Evolutionary conservation across 2,329 filamentous ascomycete genomes (phyloP).

Genomic region (Xylaria sp.): DNA sequence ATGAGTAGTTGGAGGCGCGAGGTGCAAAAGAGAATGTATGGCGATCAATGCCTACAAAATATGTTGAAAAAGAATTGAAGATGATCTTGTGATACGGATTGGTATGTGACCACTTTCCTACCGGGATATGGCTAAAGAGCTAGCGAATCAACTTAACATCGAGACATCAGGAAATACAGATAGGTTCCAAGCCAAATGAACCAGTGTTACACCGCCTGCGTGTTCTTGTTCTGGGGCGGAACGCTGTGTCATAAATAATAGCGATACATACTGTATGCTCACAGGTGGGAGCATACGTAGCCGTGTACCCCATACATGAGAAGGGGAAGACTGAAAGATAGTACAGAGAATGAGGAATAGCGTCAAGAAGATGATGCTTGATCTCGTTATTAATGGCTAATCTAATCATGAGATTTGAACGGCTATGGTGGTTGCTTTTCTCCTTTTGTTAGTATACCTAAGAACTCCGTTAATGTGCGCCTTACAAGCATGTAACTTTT

Average conservation of each 20-base stretch:
- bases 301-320: conserved; percentile 22
- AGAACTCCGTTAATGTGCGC: not conserved
- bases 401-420: conserved; percentile 7
- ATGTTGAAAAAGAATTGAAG: too few relatives aligned
- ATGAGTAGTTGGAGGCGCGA: too few relatives aligned
- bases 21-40: too few relatives aligned
- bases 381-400: conserved; percentile 38
- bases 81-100: too few relatives aligned
- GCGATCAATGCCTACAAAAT: too few relatives aligned
- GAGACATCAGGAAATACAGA: conserved; percentile 30
- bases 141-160: too few relatives aligned
- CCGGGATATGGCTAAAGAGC: too few relatives aligned
- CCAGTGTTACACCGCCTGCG: conserved; percentile 42
- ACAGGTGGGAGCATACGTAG: conserved; percentile 30
- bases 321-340: too few relatives aligned
- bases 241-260: conserved; percentile 37
- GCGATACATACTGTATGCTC: too few relatives aligned
- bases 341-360: conserved; percentile 44
- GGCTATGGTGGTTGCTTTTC: rapidly evolving
- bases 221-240: conserved; percentile 43
- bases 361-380: conserved; percentile 41
- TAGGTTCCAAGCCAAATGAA: conserved; percentile 41
- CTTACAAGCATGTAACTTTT: not conserved
- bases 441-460: not conserved
- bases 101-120: too few relatives aligned